Evolutionary conservation across 2,329 filamentous ascomycete species (phyloP).

Genomic region (Ilyonectria mors-panacis): DNA sequence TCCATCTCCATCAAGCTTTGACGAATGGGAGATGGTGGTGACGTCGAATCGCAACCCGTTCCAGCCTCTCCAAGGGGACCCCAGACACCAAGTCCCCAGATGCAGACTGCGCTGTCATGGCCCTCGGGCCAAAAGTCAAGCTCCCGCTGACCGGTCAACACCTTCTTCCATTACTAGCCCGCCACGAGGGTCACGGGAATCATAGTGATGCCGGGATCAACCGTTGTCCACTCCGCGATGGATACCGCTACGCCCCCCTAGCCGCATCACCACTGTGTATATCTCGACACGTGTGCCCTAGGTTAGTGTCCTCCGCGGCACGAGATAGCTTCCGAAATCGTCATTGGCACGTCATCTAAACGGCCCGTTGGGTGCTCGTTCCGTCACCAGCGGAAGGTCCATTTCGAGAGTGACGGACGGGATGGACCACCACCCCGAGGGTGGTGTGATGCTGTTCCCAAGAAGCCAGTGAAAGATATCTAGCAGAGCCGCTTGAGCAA

Average conservation of each 20-base stretch:
- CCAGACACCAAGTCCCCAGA: slow-evolving; percentile 36
- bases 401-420: slow-evolving; percentile 27
- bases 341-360: slow-evolving; percentile 41
- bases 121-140: slow-evolving; percentile 24
- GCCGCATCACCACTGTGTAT: slow-evolving; percentile 16
- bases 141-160: slow-evolving; percentile 32
- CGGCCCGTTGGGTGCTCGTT: slow-evolving; percentile 21
- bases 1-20: slow-evolving; percentile 28
- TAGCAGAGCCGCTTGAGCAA: slow-evolving; percentile 45
- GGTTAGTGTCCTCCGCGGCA: slow-evolving; percentile 30
- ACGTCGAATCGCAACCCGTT: slow-evolving; percentile 28
- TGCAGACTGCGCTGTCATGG: slow-evolving; percentile 46
- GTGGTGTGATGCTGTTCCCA: slow-evolving; percentile 40
- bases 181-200: slow-evolving; percentile 36
- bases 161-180: slow-evolving; percentile 31
- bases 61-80: slow-evolving; percentile 29
- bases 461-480: slow-evolving; percentile 25
- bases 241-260: slow-evolving; percentile 26
- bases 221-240: slow-evolving; percentile 30
- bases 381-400: slow-evolving; percentile 31
- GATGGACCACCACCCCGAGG: slow-evolving; percentile 26
- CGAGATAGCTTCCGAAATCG: slow-evolving; percentile 33
- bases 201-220: slow-evolving; percentile 22
- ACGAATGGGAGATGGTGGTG: slow-evolving; percentile 34
- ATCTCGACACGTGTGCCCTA: slow-evolving; percentile 41